phyloP scores from a whole-genome alignment of 495 filamentous ascomycete species.

The Penicillium canescens region DNA sequence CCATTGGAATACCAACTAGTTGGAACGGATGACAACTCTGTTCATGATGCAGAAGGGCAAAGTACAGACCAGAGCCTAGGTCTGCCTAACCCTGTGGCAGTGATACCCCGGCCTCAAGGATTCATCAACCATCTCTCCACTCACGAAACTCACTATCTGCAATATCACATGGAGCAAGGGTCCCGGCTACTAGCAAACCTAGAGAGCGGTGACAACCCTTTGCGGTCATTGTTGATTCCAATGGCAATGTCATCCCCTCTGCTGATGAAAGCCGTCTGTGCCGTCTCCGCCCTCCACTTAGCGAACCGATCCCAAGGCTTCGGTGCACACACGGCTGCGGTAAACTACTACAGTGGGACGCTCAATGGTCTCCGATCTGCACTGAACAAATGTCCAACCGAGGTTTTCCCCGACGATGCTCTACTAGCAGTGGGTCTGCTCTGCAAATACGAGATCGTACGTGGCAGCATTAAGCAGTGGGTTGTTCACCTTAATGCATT shows the following conservation, averaged over 20 bases:
- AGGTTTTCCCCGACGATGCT: slow-evolving; percentile 32
- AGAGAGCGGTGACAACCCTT: slow-evolving; percentile 42
- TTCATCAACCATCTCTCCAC: slow-evolving; percentile 32
- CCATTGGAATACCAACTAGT: slow-evolving; percentile 3
- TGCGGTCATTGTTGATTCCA: slow-evolving; percentile 43
- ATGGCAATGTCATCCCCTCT: slow-evolving; percentile 44
- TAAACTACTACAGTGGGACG: slow-evolving; percentile 39
- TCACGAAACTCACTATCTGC: slow-evolving; percentile 42
- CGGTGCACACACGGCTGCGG: slow-evolving; percentile 33
- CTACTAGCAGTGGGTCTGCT: slow-evolving; percentile 44
- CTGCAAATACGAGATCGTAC: slow-evolving; percentile 47
- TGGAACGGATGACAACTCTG: not conserved
- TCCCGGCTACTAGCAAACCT: slow-evolving; percentile 44
- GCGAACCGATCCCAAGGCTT: slow-evolving; percentile 35
- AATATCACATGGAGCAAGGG: slow-evolving; percentile 44
- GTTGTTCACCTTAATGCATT: slow-evolving; percentile 41
- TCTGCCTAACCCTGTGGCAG: not conserved
- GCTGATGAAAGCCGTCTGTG: slow-evolving; percentile 44
- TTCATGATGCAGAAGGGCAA: not conserved
- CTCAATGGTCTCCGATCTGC: slow-evolving; percentile 35
- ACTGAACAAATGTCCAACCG: slow-evolving; percentile 21
- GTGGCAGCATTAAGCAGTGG: slow-evolving; percentile 47
- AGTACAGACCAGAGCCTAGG: not conserved
- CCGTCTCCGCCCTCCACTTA: slow-evolving; percentile 44
- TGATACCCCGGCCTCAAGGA: slow-evolving; percentile 14